phyloP scores from a whole-genome alignment of 352 stramenopile genomes.

The Pythium monospermum region DNA sequence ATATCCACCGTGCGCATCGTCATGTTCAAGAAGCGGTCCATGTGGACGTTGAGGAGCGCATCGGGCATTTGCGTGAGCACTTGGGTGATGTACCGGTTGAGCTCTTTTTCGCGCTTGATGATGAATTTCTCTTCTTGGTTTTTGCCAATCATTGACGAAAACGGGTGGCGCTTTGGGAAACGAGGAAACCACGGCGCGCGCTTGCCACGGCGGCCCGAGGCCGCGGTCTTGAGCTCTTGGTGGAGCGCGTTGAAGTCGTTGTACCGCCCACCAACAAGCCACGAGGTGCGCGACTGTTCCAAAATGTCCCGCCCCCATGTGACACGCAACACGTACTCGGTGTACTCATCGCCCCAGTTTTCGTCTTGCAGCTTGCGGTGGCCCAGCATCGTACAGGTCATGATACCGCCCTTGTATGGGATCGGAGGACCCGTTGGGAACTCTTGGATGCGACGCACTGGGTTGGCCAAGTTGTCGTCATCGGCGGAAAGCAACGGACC shows the following conservation, averaged over 20 bases:
- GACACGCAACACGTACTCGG: constrained; percentile 83
- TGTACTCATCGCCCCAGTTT: constrained; percentile 90
- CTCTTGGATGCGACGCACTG: constrained; percentile 83
- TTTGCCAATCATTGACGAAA: constrained; percentile 89
- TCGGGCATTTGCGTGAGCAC: constrained; percentile 89
- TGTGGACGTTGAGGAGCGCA: constrained; percentile 82
- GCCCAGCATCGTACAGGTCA: constrained; percentile 86
- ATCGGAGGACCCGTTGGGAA: constrained; percentile 88
- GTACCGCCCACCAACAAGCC: constrained; percentile 84
- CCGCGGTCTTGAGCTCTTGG: constrained; percentile 84
- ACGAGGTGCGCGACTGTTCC: constrained; percentile 85
- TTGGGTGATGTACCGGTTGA: constrained; percentile 90
- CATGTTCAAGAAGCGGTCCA: constrained; percentile 89
- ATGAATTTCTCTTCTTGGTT: constrained; percentile 91
- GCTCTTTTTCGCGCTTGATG: constrained; percentile 88
- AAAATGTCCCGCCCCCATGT: constrained; percentile 87
- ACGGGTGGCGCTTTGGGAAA: constrained; percentile 87
- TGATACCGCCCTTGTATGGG: constrained; percentile 87
- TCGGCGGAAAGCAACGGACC: constrained; percentile 82
- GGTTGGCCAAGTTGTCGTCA: constrained; percentile 84
- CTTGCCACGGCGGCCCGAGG: constrained; percentile 79
- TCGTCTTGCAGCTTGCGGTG: constrained; percentile 87
- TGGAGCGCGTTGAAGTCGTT: constrained; percentile 89
- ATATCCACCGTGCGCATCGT: constrained; percentile 84
- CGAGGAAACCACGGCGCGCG: constrained; percentile 86